A percentile compares a stretch with the other conserved stretches of the same genome.
Conservation (phyloP, 108 stramenopile genomes). For the Cylindrotheca fusiformis region DNA sequence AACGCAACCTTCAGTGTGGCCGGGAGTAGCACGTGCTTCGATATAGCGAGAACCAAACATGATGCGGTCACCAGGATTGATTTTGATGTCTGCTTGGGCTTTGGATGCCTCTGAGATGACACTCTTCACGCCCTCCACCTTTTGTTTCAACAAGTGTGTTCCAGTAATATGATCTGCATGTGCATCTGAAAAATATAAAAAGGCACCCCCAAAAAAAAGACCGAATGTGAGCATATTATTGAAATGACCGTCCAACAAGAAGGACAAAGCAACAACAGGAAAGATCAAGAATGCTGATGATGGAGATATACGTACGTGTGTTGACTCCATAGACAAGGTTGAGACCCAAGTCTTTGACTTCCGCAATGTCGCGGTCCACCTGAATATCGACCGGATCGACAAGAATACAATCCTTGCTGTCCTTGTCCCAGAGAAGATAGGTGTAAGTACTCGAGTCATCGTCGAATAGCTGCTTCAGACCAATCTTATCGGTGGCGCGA, state of each 20-base stretch:
- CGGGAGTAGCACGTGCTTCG: constrained; percentile 74
- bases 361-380: constrained; percentile 78
- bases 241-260: too few species aligned
- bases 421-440: constrained; percentile 78
- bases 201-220: too few species aligned
- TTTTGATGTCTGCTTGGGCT: constrained; percentile 66
- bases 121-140: constrained; percentile 56
- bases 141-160: constrained; percentile 63
- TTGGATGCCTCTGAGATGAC: constrained; percentile 69
- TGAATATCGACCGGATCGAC: constrained; percentile 90
- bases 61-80: constrained; percentile 66
- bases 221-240: too few species aligned
- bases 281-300: too few species aligned
- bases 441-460: constrained; percentile 85
- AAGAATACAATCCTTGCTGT: constrained; percentile 82
- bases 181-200: too few species aligned
- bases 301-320: constrained; percentile 48
- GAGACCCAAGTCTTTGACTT: constrained; percentile 58
- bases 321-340: constrained; percentile 77
- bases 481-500: constrained; percentile 30
- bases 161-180: constrained; percentile 94
- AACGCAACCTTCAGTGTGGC: constrained; percentile 88
- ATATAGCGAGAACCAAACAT: constrained; percentile 67
- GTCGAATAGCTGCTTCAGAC: constrained; percentile 89
- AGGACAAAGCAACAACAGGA: too few species aligned